Conservation (phyloP, 1,284 basidiomycete genomes). For the Tylopilus sp. region DNA sequence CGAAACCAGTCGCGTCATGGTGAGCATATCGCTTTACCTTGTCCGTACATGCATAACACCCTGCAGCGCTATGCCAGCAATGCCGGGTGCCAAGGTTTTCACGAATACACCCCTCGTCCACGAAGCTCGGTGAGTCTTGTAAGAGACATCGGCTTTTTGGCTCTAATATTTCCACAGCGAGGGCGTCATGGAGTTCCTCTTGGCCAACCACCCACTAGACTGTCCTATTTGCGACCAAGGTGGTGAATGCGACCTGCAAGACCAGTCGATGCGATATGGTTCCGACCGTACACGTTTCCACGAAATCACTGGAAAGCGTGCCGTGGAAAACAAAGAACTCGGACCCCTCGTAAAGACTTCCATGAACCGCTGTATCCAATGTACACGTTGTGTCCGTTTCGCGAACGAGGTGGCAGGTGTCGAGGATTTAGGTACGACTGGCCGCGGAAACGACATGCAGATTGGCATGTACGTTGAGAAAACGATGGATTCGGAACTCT, state of each 20-base stretch:
- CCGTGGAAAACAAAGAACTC: slow-evolving; percentile 97
- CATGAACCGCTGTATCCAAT: slow-evolving; percentile 99
- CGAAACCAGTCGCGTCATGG: slow-evolving; percentile 90
- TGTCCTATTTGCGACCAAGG: slow-evolving; percentile 99
- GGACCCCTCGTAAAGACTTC: slow-evolving; percentile 98
- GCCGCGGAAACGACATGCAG: slow-evolving; percentile 97
- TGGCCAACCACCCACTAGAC: slow-evolving; percentile 96
- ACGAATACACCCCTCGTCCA: slow-evolving; percentile 95
- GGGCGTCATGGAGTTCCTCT: slow-evolving; percentile 98
- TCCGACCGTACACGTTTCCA: slow-evolving; percentile 97
- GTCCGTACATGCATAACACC: neutral
- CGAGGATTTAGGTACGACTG: slow-evolving; percentile 95
- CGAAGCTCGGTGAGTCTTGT: slow-evolving; percentile 72
- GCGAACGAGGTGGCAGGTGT: slow-evolving; percentile 99
- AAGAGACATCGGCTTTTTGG: neutral
- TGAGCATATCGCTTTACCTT: slow-evolving; percentile 40
- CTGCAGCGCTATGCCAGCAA: slow-evolving; percentile 91
- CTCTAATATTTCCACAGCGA: slow-evolving; percentile 51
- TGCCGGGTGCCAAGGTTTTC: slow-evolving; percentile 95
- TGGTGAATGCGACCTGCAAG: slow-evolving; percentile 98
- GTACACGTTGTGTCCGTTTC: slow-evolving; percentile 98
- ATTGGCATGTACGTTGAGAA: slow-evolving; percentile 99
- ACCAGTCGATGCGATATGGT: slow-evolving; percentile 99
- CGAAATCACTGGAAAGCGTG: slow-evolving; percentile 96
- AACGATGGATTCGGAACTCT: slow-evolving; percentile 96